Evolutionary conservation across 768 basidiomycete genomes (phyloP).

Genomic region (Suillus subalutaceus): DNA sequence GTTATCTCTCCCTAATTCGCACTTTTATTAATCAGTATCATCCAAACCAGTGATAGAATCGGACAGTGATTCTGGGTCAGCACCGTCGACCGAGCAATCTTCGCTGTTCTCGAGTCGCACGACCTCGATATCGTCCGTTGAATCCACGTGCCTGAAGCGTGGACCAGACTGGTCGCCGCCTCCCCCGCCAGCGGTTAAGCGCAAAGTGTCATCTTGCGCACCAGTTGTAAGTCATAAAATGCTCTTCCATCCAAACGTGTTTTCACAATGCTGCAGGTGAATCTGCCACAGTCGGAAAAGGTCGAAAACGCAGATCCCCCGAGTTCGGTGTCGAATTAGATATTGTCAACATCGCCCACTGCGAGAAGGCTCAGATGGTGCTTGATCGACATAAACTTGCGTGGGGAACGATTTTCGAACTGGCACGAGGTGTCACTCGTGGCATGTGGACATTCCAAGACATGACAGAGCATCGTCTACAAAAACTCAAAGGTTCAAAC

Average conservation of each 20-base stretch:
- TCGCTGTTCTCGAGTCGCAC: conserved; percentile 7
- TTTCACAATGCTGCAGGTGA: not conserved
- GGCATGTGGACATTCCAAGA: conserved; percentile 40
- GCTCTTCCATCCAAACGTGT: not conserved
- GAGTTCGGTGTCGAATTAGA: conserved; percentile 1
- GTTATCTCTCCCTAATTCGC: not conserved
- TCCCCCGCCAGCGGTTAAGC: not conserved
- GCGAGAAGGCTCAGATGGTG: conserved; percentile 24
- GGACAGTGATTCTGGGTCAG: conserved; percentile 6
- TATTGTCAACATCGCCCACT: conserved; percentile 35
- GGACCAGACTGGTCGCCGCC: conserved; percentile 2
- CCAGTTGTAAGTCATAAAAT: not conserved
- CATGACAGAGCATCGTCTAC: conserved; percentile 31
- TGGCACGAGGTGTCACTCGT: conserved; percentile 45
- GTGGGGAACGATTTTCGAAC: conserved; percentile 48
- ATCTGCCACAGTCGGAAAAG: not conserved
- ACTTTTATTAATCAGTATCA: too few relatives aligned
- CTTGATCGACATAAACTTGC: conserved; percentile 37
- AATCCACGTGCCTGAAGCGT: conserved; percentile 4
- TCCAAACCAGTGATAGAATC: conserved; percentile 4
- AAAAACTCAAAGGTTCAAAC: conserved; percentile 37
- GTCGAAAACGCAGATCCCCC: not conserved
- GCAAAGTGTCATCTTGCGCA: not conserved
- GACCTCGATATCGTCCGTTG: conserved; percentile 9
- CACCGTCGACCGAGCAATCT: not conserved